Percentiles rank a stretch among this genome's conserved stretches.
These are phyloP conservation scores for Dunaliella primolecta DNA, from an alignment of 139 green algal genomes.

Conservation along the genomic window DNA sequence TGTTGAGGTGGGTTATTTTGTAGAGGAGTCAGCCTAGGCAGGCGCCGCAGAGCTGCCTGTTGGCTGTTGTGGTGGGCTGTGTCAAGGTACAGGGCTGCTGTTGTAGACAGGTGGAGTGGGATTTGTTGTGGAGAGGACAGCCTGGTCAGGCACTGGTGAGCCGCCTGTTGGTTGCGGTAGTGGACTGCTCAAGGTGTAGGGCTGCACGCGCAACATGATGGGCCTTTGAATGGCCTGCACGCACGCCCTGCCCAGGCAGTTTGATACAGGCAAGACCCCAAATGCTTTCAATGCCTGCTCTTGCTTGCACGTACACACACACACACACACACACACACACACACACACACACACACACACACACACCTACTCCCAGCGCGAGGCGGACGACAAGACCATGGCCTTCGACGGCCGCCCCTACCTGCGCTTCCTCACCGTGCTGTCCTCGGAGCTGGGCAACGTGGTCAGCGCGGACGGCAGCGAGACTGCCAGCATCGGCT, in stretches of 20 bases:
- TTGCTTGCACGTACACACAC: neutral
- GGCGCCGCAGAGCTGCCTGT: slow-evolving; percentile 61
- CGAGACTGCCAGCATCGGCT: neutral
- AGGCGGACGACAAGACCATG: slow-evolving; percentile 65
- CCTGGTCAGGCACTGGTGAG: too few species aligned
- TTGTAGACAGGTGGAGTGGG: neutral
- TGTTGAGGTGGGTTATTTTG: too few species aligned
- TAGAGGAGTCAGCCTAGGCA: too few species aligned
- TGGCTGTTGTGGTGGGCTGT: slow-evolving; percentile 67
- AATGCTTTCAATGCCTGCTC: too few species aligned
- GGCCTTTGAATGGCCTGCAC: too few species aligned
- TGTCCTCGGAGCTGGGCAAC: slow-evolving; percentile 75
- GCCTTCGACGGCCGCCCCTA: slow-evolving; percentile 92
- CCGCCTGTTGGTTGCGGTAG: too few species aligned
- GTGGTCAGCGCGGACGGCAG: neutral
- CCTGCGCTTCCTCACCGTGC: slow-evolving; percentile 85
- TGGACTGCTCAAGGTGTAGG: too few species aligned
- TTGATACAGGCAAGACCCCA: too few species aligned
- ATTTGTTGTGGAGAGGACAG: neutral
- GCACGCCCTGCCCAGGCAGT: too few species aligned
- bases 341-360: slow-evolving; percentile 26
- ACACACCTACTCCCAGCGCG: slow-evolving; percentile 24
- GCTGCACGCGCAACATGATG: too few species aligned
- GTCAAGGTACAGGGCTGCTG: too few species aligned
- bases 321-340: neutral